A percentile compares a stretch with the other conserved stretches of the same genome.
These are phyloP conservation scores for Boletus rubropictus DNA, from an alignment of 768 basidiomycete species.

Conservation along the genomic window DNA sequence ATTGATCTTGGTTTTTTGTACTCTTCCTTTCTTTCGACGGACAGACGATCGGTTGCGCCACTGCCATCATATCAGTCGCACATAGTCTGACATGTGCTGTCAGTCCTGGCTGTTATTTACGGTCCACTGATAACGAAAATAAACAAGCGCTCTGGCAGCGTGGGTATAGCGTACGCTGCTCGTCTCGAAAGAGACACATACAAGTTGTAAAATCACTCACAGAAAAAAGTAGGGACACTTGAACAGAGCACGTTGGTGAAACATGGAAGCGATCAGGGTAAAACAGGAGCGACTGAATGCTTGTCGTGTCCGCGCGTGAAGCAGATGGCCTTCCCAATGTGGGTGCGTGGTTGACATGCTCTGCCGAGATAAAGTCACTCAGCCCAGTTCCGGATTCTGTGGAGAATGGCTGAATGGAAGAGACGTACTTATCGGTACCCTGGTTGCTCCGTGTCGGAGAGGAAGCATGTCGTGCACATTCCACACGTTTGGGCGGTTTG, in stretches of 20 bases:
- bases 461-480: background rate
- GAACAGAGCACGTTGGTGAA: background rate
- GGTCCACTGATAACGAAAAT: background rate
- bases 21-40: too few relatives aligned
- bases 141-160: background rate
- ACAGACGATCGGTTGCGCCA: background rate
- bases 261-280: background rate
- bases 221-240: background rate
- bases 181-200: background rate
- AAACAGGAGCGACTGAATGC: background rate
- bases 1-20: background rate
- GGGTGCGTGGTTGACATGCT: background rate
- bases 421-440: background rate
- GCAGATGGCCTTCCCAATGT: background rate
- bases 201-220: background rate
- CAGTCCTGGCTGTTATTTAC: background rate
- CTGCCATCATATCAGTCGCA: background rate
- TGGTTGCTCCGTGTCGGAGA: background rate
- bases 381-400: background rate
- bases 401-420: background rate
- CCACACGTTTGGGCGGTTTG: slow-evolving; percentile 1
- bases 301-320: background rate
- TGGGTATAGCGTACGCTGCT: background rate
- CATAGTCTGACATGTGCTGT: slow-evolving; percentile 2
- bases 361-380: background rate